Conservation (phyloP, 2,329 filamentous ascomycete genomes). For the Sporothrix inflata region DNA sequence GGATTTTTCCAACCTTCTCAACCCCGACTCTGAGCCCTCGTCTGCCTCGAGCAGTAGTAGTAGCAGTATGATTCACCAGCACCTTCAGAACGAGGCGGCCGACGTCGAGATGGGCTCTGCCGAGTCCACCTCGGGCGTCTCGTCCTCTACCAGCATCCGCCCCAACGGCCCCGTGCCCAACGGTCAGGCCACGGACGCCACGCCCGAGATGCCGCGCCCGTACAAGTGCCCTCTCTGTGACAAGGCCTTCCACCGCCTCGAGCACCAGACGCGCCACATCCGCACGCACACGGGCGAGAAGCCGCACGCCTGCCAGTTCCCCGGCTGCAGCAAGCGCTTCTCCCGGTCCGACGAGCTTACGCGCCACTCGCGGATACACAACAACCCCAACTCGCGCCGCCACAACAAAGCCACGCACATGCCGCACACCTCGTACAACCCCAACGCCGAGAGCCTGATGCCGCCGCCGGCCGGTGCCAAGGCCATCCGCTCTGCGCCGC, state of each 20-base stretch:
- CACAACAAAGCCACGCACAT: slow-evolving; percentile 75
- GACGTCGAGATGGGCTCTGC: slow-evolving; percentile 53
- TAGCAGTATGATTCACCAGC: slow-evolving; percentile 36
- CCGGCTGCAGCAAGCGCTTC: slow-evolving; percentile 95
- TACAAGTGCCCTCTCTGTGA: slow-evolving; percentile 99
- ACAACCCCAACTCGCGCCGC: slow-evolving; percentile 94
- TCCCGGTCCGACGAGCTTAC: slow-evolving; percentile 96
- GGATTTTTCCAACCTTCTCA: slow-evolving; percentile 76
- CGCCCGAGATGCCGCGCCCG: slow-evolving; percentile 79
- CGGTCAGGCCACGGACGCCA: slow-evolving; percentile 61
- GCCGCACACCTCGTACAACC: slow-evolving; percentile 49
- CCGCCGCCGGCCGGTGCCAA: slow-evolving; percentile 73
- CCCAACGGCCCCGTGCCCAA: slow-evolving; percentile 65
- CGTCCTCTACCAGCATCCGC: slow-evolving; percentile 53
- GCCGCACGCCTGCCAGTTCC: slow-evolving; percentile 93
- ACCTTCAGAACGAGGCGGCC: slow-evolving; percentile 43
- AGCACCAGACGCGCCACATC: slow-evolving; percentile 91
- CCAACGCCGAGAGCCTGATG: slow-evolving; percentile 70
- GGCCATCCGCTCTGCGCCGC: slow-evolving; percentile 85
- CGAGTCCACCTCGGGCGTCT: slow-evolving; percentile 27
- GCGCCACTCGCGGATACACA: slow-evolving; percentile 96
- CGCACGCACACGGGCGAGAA: slow-evolving; percentile 80
- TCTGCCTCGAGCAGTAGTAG: slow-evolving; percentile 34
- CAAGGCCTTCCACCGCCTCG: slow-evolving; percentile 96
- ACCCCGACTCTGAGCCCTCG: slow-evolving; percentile 50